Evolutionary conservation across 1,139 yeast genomes (phyloP), one percentile per base, ranked within the genome.

Genomic region (Blastobotrys malaysiensis): DNA sequence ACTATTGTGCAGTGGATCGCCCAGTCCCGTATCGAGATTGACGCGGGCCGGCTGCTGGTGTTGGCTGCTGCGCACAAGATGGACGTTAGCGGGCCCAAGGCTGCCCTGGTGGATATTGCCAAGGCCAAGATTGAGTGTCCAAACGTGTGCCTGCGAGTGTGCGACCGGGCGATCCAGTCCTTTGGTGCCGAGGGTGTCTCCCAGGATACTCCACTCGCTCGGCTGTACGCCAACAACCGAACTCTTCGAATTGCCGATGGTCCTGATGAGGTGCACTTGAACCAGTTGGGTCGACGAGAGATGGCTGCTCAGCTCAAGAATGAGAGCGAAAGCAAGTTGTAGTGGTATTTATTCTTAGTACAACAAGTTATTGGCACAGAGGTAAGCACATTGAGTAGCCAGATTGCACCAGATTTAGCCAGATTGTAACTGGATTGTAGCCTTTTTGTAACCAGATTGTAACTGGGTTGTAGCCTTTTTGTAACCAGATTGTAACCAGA

Each of bases 211-310:
- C 83, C 81, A 54, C 73, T 84, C 63, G 83, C 88, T 1, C 69
- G 77, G 57, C 70, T 79, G 72, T 84, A 79, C 69, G 81, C 83
- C 27, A 70, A 71, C 58, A 75, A 80, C 57, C 75, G 89, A 67
- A 82, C 86, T 45, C 75, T 84, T 56, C 73, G 88, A 58, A 81
- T 83, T 57, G 88, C 89, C 16, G 90, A 84, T 66, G 88, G 89
- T 7, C 89, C 90, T 1, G 89, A 84, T 70, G 89, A 84, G 69
- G 86, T 86, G 6, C 88, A 84, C 67, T 72, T 82, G 67, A 73
- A 74, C 60, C 88, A 83, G 69, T 73, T 84, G 62, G 88, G 81
- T 9, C 72, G 81, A 55, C 67, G 71, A 47, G 79, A 77, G 57
- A 69, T 74, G 31, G 52, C 48, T 1, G 53, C 51, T 20, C 52